Evolutionary conservation across 257 asterid genomes (phyloP), one percentile per base, ranked within the genome.

Genomic region (Mentha longifolia): DNA sequence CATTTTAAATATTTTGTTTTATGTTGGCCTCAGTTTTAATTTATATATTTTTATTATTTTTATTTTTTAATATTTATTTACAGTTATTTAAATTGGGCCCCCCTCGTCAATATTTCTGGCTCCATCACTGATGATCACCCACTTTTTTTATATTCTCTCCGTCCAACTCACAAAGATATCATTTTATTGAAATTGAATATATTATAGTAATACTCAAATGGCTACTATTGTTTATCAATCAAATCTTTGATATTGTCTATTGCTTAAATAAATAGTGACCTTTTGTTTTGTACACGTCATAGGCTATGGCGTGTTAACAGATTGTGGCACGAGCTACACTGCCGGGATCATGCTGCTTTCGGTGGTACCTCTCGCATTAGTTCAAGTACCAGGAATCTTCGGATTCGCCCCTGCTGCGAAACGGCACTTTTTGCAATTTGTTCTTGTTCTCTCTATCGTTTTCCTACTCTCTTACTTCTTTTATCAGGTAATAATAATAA

Each of bases 321-420:
- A 85, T 73, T 0, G 19, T 33, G 72, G 69, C 67, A 76, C 94
- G 20, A 77, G 82, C 13, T 70, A 79, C 50, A 86, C 92, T 6
- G 89, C 91, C 22, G 71, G 81, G 52, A 79, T 85, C 63, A 80
- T 85, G 91, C 87, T 89, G 66, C 41, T 81, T 3, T 89, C 92
- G 0, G 83, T 79, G 7, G 73, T 89, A 8, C 96, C 96, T 45
- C 77, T 82, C 9, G 22, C 66, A 9, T 33, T 87, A 47, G 77
- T 87, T 65, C 86, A 78, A 75, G 51, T 84, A 33, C 82, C 86
- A 3, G 42, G 31, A 60, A 3, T 82, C 6, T 61, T 85, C 9
- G 31, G 46, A 5, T 58, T 74, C 7, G 78, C 89, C 20, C 33
- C 71, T 15, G 55, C 72, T 16, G 71, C 61, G 12, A 77, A 83